A percentile compares a stretch with the other conserved stretches of the same genome.
phyloP scores from a whole-genome alignment of 305 asterid genomes.

The Rubia occidens region DNA sequence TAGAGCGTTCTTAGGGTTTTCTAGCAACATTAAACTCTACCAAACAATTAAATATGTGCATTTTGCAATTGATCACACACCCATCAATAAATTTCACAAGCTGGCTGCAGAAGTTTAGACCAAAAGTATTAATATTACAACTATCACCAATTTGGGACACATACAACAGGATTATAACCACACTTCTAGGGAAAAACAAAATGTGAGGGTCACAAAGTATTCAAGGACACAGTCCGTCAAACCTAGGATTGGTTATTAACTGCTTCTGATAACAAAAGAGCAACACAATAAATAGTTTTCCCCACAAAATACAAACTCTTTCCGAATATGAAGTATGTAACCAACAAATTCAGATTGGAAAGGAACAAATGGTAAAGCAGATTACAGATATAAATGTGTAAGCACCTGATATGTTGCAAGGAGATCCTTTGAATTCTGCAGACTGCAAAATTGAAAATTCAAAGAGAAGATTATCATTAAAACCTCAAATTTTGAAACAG shows the following conservation, averaged over 20 bases:
- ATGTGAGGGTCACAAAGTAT: neutral
- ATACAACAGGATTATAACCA: neutral
- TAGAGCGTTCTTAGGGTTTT: neutral
- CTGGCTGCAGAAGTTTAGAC: too few species aligned
- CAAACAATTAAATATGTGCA: neutral
- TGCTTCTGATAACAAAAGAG: neutral
- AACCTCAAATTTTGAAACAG: neutral
- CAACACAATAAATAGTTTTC: neutral
- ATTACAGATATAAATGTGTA: slow-evolving; percentile 4
- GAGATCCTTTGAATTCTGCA: slow-evolving; percentile 65
- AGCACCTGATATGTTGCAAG: slow-evolving; percentile 65
- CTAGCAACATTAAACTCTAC: neutral
- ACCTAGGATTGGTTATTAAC: too few species aligned
- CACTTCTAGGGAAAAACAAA: neutral
- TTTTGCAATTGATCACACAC: neutral
- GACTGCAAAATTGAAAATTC: slow-evolving; percentile 37
- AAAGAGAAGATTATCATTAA: slow-evolving; percentile 12
- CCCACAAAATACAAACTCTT: neutral
- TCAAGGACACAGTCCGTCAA: neutral
- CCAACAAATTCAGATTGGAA: neutral
- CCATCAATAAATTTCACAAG: neutral
- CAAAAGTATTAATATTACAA: neutral
- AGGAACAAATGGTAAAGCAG: slow-evolving; percentile 7
- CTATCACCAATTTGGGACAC: neutral
- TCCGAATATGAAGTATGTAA: neutral